phyloP scores from a whole-genome alignment of 345 rosid species.

The Eucalyptus brandiana region DNA sequence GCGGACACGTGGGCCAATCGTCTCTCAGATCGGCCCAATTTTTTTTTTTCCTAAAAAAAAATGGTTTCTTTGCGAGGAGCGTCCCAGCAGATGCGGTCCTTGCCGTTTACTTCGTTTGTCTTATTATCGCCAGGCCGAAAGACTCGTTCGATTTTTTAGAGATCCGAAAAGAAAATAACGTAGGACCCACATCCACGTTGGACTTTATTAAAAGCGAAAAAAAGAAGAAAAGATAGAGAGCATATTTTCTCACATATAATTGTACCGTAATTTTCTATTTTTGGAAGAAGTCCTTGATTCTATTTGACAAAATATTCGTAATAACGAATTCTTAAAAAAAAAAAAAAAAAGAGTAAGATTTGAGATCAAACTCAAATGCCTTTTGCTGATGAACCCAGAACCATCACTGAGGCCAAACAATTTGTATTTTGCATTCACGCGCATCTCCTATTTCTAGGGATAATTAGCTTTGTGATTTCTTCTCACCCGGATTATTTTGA shows the following conservation, averaged over 20 bases:
- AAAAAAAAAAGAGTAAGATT: not conserved
- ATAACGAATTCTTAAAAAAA: accelerated
- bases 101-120: not conserved
- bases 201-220: not conserved
- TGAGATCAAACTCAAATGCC: accelerated
- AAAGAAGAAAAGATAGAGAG: not conserved
- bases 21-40: not conserved
- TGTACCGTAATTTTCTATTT: not conserved
- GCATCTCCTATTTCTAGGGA: accelerated
- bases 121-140: not conserved
- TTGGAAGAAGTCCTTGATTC: accelerated
- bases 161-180: not conserved
- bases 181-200: not conserved
- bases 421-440: accelerated
- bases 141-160: not conserved
- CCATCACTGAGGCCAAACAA: accelerated
- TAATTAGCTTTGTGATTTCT: not conserved
- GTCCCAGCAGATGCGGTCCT: not conserved
- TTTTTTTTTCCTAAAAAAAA: not conserved
- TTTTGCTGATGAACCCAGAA: accelerated
- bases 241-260: not conserved
- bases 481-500: accelerated
- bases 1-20: slow-evolving; percentile 34
- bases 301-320: accelerated
- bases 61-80: slow-evolving; percentile 7